Evolutionary conservation across 306 rosid species (phyloP).

Genomic region (Bauhinia variegata): DNA sequence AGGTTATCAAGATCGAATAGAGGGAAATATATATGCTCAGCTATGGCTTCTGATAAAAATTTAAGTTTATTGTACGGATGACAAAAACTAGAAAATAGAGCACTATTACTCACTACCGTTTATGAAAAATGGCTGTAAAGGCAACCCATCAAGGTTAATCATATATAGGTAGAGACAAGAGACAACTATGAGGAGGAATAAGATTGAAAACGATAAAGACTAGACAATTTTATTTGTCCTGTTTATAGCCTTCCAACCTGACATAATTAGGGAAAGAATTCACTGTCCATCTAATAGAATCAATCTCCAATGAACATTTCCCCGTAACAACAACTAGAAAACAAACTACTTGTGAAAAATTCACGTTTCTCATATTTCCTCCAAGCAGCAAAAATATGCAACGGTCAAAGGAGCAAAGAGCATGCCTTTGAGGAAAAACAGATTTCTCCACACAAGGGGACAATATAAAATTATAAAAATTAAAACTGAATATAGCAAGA

Average conservation of each 20-base stretch:
- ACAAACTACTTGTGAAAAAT: not conserved
- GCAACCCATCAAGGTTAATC: not conserved
- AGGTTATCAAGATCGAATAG: not conserved
- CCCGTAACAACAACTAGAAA: not conserved
- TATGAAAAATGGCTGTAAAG: not conserved
- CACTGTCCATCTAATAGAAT: too few species aligned
- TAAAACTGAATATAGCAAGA: too few species aligned
- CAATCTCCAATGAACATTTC: not conserved
- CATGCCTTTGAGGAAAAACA: not conserved
- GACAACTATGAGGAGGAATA: not conserved
- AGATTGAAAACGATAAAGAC: too few species aligned
- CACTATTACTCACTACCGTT: not conserved
- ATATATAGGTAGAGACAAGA: not conserved
- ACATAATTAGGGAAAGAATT: too few species aligned
- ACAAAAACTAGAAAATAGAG: not conserved
- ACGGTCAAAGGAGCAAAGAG: not conserved
- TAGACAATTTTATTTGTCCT: too few species aligned
- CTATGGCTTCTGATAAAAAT: too few species aligned
- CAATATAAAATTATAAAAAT: too few species aligned
- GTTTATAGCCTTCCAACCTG: too few species aligned
- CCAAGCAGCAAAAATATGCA: not conserved
- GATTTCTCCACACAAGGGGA: too few species aligned
- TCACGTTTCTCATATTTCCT: not conserved
- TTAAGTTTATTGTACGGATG: constrained; percentile 2
- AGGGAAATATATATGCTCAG: too few species aligned